Conservation (phyloP, 2,329 filamentous ascomycete genomes). For the Emmonsia crescens region DNA sequence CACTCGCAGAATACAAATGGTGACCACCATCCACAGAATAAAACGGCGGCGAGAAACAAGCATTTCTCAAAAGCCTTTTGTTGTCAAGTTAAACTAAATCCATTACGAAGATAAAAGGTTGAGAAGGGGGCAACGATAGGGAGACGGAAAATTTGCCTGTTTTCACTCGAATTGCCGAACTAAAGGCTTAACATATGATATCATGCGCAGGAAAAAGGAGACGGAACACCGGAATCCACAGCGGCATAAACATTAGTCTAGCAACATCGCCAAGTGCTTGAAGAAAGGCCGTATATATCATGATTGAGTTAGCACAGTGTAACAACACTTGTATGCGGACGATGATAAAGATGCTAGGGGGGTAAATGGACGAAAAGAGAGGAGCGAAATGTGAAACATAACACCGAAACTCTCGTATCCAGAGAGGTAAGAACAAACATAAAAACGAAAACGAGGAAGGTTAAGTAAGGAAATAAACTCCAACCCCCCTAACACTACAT, state of each 20-base stretch:
- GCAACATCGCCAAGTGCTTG: background rate
- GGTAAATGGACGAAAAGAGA: background rate
- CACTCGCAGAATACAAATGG: background rate
- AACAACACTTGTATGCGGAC: background rate
- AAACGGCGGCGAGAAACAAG: background rate
- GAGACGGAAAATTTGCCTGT: background rate
- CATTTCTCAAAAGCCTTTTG: background rate
- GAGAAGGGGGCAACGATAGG: background rate
- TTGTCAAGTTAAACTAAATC: background rate
- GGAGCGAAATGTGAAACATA: background rate
- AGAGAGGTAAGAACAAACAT: background rate
- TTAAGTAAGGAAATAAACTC: background rate
- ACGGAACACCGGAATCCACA: background rate
- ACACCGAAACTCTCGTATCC: background rate
- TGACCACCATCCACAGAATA: background rate
- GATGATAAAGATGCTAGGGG: background rate
- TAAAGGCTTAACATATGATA: background rate
- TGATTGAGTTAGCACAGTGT: background rate
- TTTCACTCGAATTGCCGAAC: background rate
- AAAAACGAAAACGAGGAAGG: background rate
- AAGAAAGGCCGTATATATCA: background rate
- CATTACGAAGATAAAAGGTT: background rate
- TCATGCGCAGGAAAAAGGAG: background rate
- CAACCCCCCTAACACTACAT: slow-evolving; percentile 29
- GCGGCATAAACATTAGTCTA: background rate